phyloP scores from a whole-genome alignment of 2,329 filamentous ascomycete species.

The Colletotrichum nymphaeae region DNA sequence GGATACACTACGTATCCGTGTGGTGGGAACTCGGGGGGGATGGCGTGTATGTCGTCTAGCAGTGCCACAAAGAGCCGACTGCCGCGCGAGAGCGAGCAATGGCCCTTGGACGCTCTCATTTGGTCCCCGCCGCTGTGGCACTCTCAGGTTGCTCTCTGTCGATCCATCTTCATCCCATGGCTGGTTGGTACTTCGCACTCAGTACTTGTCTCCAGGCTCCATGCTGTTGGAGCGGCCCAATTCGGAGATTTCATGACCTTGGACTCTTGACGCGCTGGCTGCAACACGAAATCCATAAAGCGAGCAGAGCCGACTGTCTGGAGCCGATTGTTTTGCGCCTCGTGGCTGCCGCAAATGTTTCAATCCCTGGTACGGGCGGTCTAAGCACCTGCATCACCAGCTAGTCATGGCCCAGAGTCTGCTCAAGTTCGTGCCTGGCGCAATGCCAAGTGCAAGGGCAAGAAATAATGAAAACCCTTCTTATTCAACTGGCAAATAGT shows the following conservation, averaged over 20 bases:
- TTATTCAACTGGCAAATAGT: slow-evolving; percentile 12
- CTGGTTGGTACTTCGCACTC: slow-evolving; percentile 17
- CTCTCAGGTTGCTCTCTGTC: slow-evolving; percentile 21
- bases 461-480: slow-evolving; percentile 15
- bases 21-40: slow-evolving; percentile 8
- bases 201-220: slow-evolving; percentile 27
- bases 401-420: neutral
- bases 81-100: slow-evolving; percentile 26
- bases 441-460: neutral
- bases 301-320: slow-evolving; percentile 14
- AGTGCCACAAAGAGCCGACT: slow-evolving; percentile 30
- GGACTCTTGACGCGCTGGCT: slow-evolving; percentile 18
- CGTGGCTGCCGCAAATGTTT: slow-evolving; percentile 20
- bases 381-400: neutral
- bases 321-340: slow-evolving; percentile 12
- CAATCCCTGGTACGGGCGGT: neutral
- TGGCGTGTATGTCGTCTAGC: slow-evolving; percentile 35
- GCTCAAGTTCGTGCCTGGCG: slow-evolving; percentile 1
- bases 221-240: slow-evolving; percentile 27
- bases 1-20: slow-evolving; percentile 7
- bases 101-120: slow-evolving; percentile 23
- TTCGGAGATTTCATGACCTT: slow-evolving; percentile 32
- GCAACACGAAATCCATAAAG: slow-evolving; percentile 20
- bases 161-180: slow-evolving; percentile 29
- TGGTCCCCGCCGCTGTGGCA: slow-evolving; percentile 20